A percentile compares a stretch with the other conserved stretches of the same genome.
phyloP scores from a whole-genome alignment of 441 rosid species.

The Pelargonium citronellum region DNA sequence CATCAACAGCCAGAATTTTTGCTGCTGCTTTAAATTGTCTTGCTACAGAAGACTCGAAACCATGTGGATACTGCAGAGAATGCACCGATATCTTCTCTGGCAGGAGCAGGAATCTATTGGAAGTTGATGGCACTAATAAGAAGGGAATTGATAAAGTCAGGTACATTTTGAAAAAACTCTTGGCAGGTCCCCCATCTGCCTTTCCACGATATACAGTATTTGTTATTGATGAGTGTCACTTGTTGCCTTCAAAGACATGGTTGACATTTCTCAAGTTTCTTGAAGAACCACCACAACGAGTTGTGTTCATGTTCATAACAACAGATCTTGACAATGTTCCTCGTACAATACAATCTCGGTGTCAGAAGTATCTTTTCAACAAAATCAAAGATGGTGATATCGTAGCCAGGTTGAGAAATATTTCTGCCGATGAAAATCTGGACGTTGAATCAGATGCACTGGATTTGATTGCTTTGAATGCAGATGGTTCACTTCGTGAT shows the following conservation, averaged over 20 bases:
- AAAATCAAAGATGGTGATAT: constrained; percentile 88
- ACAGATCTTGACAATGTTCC: constrained; percentile 93
- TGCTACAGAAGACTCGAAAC: constrained; percentile 58
- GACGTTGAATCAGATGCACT: constrained; percentile 82
- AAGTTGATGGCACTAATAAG: constrained; percentile 75
- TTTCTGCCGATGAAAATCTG: constrained; percentile 68
- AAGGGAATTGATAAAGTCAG: constrained; percentile 62
- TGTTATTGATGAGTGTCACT: constrained; percentile 87
- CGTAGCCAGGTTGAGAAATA: constrained; percentile 54
- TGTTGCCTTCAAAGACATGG: constrained; percentile 87
- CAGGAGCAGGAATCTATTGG: constrained; percentile 56
- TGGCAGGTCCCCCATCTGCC: constrained; percentile 40
- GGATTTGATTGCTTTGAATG: constrained; percentile 82
- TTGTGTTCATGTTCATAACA: constrained; percentile 78
- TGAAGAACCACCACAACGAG: constrained; percentile 68
- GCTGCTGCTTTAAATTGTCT: constrained; percentile 80
- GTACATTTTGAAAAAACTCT: constrained; percentile 52
- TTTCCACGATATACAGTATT: constrained; percentile 57
- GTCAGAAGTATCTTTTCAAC: constrained; percentile 88
- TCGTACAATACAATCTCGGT: constrained; percentile 85
- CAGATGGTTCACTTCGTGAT: constrained; percentile 96
- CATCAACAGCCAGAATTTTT: constrained; percentile 83
- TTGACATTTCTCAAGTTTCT: constrained; percentile 83
- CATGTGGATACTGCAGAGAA: constrained; percentile 77
- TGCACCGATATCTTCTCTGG: constrained; percentile 75